Conservation (phyloP, 305 asterid genomes). For the Fraxinus sp. region DNA sequence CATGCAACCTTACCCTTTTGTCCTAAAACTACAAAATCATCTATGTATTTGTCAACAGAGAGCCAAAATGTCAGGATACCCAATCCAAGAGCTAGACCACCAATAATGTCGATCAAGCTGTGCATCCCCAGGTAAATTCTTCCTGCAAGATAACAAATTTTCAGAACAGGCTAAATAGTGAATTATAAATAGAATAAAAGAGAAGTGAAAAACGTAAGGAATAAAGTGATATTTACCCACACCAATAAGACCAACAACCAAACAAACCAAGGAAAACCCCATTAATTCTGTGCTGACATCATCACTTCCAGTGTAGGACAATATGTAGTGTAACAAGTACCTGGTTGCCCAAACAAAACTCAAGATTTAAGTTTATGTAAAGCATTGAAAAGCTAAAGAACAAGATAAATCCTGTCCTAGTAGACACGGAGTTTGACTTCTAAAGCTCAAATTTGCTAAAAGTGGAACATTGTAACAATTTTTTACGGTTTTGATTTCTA, state of each 20-base stretch:
- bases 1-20: conserved; percentile 60
- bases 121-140: conserved; percentile 98
- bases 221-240: conserved; percentile 50
- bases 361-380: too few relatives aligned
- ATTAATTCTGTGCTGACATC: conserved; percentile 35
- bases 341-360: conserved; percentile 35
- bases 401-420: too few relatives aligned
- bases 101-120: conserved; percentile 75
- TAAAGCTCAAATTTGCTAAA: too few relatives aligned
- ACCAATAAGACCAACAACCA: conserved; percentile 70
- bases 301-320: conserved; percentile 43
- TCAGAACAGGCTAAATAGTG: conserved; percentile 8
- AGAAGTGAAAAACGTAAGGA: conserved; percentile 8
- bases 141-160: conserved; percentile 41
- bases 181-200: conserved; percentile 21
- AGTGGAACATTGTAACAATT: too few relatives aligned
- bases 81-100: conserved; percentile 71
- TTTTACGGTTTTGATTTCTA: too few relatives aligned
- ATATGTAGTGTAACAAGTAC: conserved; percentile 69
- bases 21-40: conserved; percentile 64
- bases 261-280: conserved; percentile 49
- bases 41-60: conserved; percentile 54
- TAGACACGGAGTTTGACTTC: too few relatives aligned
- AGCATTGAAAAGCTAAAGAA: too few relatives aligned
- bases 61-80: conserved; percentile 78